A percentile compares a stretch with the other conserved stretches of the same genome.
These are phyloP conservation scores for Nemania abortiva DNA, from an alignment of 2,329 filamentous ascomycete genomes.

Conservation along the genomic window DNA sequence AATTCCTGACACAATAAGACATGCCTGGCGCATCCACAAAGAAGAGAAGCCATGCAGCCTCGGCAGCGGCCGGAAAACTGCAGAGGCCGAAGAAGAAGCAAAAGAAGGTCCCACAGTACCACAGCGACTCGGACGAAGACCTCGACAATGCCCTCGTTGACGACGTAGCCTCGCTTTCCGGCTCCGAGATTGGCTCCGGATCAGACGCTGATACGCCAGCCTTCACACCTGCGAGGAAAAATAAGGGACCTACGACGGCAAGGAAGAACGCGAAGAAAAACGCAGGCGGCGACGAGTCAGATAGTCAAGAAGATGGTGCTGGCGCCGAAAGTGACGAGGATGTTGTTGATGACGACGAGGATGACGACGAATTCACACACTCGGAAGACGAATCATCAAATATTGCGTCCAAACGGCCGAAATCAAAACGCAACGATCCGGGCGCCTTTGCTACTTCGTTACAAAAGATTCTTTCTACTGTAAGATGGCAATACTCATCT, in stretches of 20 bases:
- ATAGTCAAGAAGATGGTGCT: slow-evolving; percentile 41
- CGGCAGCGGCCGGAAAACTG: slow-evolving; percentile 48
- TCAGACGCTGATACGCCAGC: slow-evolving; percentile 50
- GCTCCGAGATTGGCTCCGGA: slow-evolving; percentile 50
- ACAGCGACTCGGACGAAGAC: slow-evolving; percentile 70
- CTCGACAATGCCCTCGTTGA: slow-evolving; percentile 66
- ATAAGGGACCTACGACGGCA: slow-evolving; percentile 7
- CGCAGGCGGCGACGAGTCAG: slow-evolving; percentile 40
- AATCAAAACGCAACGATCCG: slow-evolving; percentile 92
- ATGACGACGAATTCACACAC: slow-evolving; percentile 45
- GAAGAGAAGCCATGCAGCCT: slow-evolving; percentile 49
- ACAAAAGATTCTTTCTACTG: slow-evolving; percentile 86
- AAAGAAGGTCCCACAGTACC: slow-evolving; percentile 62
- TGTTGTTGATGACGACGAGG: slow-evolving; percentile 43
- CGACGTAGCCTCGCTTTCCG: slow-evolving; percentile 56
- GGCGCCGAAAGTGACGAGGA: slow-evolving; percentile 41
- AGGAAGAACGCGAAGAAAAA: slow-evolving; percentile 39
- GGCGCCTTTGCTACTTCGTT: slow-evolving; percentile 92
- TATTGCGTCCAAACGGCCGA: slow-evolving; percentile 55
- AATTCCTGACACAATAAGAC: background rate
- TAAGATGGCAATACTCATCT: slow-evolving; percentile 14
- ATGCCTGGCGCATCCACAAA: slow-evolving; percentile 47
- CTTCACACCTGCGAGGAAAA: slow-evolving; percentile 39
- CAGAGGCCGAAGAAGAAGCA: slow-evolving; percentile 64
- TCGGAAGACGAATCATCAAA: slow-evolving; percentile 48